Conservation (phyloP, 371 early-diverging fungal genomes). For the Zopfochytrium polystomum region DNA sequence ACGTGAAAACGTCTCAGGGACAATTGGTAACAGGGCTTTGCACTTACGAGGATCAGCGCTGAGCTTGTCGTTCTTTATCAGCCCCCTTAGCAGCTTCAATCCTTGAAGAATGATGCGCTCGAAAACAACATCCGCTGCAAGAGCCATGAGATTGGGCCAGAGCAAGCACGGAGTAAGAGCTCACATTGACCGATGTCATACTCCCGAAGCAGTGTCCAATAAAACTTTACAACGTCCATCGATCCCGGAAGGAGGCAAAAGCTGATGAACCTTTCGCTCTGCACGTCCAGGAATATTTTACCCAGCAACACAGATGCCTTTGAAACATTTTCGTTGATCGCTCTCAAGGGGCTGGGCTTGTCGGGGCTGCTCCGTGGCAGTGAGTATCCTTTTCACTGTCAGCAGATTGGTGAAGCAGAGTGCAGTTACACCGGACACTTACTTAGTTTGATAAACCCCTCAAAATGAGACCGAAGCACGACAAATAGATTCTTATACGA, state of each 20-base stretch:
- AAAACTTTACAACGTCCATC: conserved; percentile 67
- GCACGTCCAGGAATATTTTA: conserved; percentile 66
- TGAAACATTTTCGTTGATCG: too few species aligned
- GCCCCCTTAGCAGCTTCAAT: conserved; percentile 3
- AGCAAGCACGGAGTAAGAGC: too few species aligned
- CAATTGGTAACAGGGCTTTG: too few species aligned
- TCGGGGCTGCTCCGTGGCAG: too few species aligned
- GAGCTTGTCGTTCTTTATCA: conserved; percentile 17
- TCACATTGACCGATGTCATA: background rate
- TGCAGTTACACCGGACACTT: too few species aligned
- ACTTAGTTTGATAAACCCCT: too few species aligned
- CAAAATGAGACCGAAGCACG: too few species aligned
- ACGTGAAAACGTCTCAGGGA: background rate
- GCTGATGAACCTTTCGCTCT: conserved; percentile 66
- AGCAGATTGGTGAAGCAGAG: too few species aligned
- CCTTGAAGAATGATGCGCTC: conserved; percentile 21
- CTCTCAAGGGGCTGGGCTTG: too few species aligned
- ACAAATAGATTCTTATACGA: too few species aligned
- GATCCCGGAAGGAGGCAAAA: conserved; percentile 66
- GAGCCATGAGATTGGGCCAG: background rate
- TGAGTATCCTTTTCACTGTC: too few species aligned
- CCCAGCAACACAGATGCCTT: too few species aligned
- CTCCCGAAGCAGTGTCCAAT: conserved; percentile 55
- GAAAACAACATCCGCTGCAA: conserved; percentile 9
- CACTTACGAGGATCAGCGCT: conserved; percentile 8